A percentile compares a stretch with the other conserved stretches of the same genome.
Conservation (phyloP, 2,329 filamentous ascomycete genomes). For the Fusarium brevicatenulatum region DNA sequence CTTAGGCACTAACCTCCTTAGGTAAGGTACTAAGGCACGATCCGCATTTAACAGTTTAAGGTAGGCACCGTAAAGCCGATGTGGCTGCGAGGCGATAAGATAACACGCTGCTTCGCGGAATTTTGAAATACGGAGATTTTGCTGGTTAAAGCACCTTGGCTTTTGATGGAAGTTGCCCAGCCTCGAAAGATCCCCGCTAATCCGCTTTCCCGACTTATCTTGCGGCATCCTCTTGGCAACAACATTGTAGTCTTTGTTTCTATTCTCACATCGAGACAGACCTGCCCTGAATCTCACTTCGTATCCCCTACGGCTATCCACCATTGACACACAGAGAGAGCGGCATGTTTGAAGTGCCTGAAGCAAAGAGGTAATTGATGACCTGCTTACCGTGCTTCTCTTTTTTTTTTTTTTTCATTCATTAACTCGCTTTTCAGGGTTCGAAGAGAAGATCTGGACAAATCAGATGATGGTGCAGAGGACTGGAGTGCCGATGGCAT, state of each 20-base stretch:
- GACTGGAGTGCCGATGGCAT: constrained; percentile 47
- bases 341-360: constrained; percentile 46
- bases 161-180: constrained; percentile 29
- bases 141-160: constrained; percentile 1
- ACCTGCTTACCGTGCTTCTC: neutral
- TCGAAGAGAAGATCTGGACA: constrained; percentile 64
- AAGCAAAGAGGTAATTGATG: constrained; percentile 47
- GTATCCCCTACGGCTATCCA: neutral
- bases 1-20: neutral
- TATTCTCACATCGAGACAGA: neutral
- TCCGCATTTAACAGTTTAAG: neutral
- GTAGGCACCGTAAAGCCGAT: neutral
- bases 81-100: constrained; percentile 40
- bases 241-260: neutral
- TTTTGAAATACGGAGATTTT: constrained; percentile 25
- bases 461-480: constrained; percentile 45
- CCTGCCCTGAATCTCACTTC: constrained; percentile 2
- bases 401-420: neutral
- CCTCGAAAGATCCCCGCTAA: neutral
- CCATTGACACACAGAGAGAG: neutral
- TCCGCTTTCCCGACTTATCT: neutral
- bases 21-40: neutral
- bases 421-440: constrained; percentile 53
- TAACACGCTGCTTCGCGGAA: constrained; percentile 32
- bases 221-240: neutral